Conservation (phyloP, 2,329 filamentous ascomycete species). For the Thermothelomyces thermophilus region DNA sequence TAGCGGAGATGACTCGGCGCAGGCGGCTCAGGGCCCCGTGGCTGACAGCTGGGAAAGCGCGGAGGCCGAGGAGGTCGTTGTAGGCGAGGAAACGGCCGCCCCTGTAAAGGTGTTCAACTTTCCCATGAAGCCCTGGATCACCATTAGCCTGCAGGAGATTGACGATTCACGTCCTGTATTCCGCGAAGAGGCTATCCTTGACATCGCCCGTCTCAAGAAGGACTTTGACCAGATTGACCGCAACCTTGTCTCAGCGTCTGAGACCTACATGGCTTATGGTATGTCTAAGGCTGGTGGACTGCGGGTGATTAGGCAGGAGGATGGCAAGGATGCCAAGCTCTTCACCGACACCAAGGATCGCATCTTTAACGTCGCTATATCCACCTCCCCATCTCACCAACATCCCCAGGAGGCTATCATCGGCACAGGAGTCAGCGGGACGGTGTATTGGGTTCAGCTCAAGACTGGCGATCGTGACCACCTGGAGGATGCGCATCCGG, state of each 20-base stretch:
- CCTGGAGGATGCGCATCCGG: constrained; percentile 69
- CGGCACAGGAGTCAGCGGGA: constrained; percentile 87
- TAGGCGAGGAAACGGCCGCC: constrained; percentile 57
- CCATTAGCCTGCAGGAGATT: constrained; percentile 65
- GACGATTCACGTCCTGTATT: constrained; percentile 56
- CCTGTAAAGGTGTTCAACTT: constrained; percentile 86
- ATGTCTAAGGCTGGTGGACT: constrained; percentile 90
- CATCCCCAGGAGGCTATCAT: constrained; percentile 72
- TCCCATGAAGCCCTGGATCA: constrained; percentile 92
- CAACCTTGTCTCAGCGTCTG: constrained; percentile 81
- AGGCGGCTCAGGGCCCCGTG: constrained; percentile 52
- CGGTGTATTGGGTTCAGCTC: constrained; percentile 91
- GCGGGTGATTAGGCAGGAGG: constrained; percentile 88
- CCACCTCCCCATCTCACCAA: constrained; percentile 55
- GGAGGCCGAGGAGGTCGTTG: constrained; percentile 61
- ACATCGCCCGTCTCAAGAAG: constrained; percentile 92
- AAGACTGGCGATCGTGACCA: constrained; percentile 71
- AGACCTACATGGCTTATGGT: constrained; percentile 88
- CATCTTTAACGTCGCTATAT: constrained; percentile 88
- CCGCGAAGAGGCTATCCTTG: constrained; percentile 74
- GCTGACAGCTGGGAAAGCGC: constrained; percentile 92
- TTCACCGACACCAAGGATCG: constrained; percentile 89
- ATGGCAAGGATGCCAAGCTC: constrained; percentile 83
- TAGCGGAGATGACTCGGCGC: constrained; percentile 50
- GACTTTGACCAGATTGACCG: constrained; percentile 97